phyloP scores from a whole-genome alignment of 2,329 filamentous ascomycete genomes.

The Phoma herbarum region DNA sequence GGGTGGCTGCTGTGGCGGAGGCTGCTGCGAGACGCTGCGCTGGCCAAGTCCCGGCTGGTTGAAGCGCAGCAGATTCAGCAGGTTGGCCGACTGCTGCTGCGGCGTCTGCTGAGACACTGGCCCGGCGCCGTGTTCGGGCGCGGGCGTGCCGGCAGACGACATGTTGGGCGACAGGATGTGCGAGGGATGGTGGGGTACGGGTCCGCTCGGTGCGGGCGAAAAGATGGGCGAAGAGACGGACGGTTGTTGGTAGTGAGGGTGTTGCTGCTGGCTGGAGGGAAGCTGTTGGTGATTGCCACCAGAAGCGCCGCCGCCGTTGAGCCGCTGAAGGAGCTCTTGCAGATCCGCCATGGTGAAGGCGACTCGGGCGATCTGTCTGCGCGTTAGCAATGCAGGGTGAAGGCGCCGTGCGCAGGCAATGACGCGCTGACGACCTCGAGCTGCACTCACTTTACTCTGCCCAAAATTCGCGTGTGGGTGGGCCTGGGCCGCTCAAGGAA shows the following conservation, averaged over 20 bases:
- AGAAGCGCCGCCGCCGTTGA: constrained; percentile 48
- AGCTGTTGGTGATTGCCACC: constrained; percentile 33
- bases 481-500: constrained; percentile 17
- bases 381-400: constrained; percentile 26
- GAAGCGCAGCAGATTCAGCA: constrained; percentile 73
- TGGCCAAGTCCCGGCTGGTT: constrained; percentile 56
- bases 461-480: constrained; percentile 37
- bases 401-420: constrained; percentile 16
- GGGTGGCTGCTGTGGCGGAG: constrained; percentile 27
- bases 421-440: constrained; percentile 9
- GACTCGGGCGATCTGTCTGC: constrained; percentile 31
- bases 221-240: constrained; percentile 67
- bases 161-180: constrained; percentile 67
- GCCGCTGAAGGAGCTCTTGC: constrained; percentile 55
- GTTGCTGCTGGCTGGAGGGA: constrained; percentile 35
- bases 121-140: constrained; percentile 50
- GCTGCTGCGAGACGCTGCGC: constrained; percentile 43
- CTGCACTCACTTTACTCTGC: constrained; percentile 40
- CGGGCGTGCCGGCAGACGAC: constrained; percentile 56
- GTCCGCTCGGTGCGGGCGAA: constrained; percentile 63
- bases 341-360: constrained; percentile 53
- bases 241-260: constrained; percentile 60
- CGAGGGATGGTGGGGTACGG: constrained; percentile 65
- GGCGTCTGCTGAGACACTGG: constrained; percentile 51
- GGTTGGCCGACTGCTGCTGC: constrained; percentile 59